These are phyloP conservation scores for Dactylellina leptospora DNA, from an alignment of 2,329 filamentous ascomycete species.

Conservation along the genomic window DNA sequence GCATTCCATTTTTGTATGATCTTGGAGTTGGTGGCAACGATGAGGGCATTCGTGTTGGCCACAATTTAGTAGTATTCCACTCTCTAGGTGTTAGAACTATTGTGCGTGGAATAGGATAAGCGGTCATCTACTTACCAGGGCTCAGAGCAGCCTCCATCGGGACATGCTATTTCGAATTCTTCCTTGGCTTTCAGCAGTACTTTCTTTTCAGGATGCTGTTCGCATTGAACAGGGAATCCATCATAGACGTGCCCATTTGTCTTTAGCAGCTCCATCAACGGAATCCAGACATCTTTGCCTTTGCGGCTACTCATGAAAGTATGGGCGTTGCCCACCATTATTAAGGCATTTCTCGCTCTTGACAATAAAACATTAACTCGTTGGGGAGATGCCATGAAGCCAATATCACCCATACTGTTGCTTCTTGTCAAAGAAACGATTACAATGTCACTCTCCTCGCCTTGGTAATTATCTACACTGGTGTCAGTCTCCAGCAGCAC, in stretches of 20 bases:
- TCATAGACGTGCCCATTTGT: constrained; percentile 66
- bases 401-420: constrained; percentile 71
- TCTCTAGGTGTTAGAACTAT: constrained; percentile 57
- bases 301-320: constrained; percentile 72
- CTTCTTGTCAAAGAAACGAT: constrained; percentile 74
- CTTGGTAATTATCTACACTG: constrained; percentile 75
- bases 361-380: constrained; percentile 72
- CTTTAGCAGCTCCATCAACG: constrained; percentile 69
- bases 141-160: constrained; percentile 74
- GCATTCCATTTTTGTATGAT: constrained; percentile 69
- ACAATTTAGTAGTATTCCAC: constrained; percentile 67
- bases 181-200: constrained; percentile 64
- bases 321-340: constrained; percentile 73
- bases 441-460: constrained; percentile 78
- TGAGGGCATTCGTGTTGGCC: constrained; percentile 68
- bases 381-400: constrained; percentile 71
- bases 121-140: constrained; percentile 65
- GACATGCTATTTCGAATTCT: constrained; percentile 71
- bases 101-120: neutral
- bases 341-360: constrained; percentile 71
- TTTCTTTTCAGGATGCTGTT: constrained; percentile 67
- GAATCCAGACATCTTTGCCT: constrained; percentile 68
- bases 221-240: constrained; percentile 70
- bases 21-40: constrained; percentile 70
- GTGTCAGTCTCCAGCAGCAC: constrained; percentile 12